Evolutionary conservation across 2,329 filamentous ascomycete species (phyloP).

Genomic region (Alternaria ventricosa): DNA sequence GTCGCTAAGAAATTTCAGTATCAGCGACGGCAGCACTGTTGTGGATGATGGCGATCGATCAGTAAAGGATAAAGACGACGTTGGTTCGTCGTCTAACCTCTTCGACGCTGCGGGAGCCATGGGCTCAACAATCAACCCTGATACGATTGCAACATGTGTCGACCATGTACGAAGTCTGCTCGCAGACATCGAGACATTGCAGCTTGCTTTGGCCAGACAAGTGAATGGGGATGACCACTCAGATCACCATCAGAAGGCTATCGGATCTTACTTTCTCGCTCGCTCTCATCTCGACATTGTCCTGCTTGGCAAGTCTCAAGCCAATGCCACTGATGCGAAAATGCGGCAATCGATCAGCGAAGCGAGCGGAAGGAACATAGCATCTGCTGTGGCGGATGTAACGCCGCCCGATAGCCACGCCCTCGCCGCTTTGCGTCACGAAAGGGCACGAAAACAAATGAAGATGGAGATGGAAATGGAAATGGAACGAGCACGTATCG

Average conservation of each 20-base stretch:
- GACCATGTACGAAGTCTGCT: conserved; percentile 32
- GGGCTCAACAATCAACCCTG: conserved; percentile 24
- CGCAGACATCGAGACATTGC: conserved; percentile 29
- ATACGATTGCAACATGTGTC: conserved; percentile 31
- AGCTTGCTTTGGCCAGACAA: conserved; percentile 45
- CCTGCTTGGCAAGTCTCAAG: conserved; percentile 9
- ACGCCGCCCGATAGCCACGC: too few relatives aligned
- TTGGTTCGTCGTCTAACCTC: not conserved
- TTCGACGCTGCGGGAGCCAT: conserved; percentile 16
- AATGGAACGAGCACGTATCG: too few relatives aligned
- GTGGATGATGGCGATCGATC: conserved; percentile 15
- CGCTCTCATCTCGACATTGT: conserved; percentile 24
- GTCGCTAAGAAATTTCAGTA: conserved; percentile 26
- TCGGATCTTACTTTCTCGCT: conserved; percentile 34
- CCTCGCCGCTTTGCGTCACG: too few relatives aligned
- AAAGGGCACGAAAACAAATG: too few relatives aligned
- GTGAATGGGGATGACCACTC: conserved; percentile 47
- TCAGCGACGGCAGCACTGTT: conserved; percentile 27
- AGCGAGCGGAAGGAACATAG: too few relatives aligned
- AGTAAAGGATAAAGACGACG: not conserved
- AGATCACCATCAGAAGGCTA: conserved; percentile 31
- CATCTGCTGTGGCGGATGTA: too few relatives aligned
- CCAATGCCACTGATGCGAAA: not conserved
- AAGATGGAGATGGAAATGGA: too few relatives aligned
- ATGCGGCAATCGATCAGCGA: not conserved